Percentiles rank a stretch among this genome's conserved stretches.
Evolutionary conservation across 176 grass and related monocot genomes (phyloP).

Genomic region (Oryza officinalis): DNA sequence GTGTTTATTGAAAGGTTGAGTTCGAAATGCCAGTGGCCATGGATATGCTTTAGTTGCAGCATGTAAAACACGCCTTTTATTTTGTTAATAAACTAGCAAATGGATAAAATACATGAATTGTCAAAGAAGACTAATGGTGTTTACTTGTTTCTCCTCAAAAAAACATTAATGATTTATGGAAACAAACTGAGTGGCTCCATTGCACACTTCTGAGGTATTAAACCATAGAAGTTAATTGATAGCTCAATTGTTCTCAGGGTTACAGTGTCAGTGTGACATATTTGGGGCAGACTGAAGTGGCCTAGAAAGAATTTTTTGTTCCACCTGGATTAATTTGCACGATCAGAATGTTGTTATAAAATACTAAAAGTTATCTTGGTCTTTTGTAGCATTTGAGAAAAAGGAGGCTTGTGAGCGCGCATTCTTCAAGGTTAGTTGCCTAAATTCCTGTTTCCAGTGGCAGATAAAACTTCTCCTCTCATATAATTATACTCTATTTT

Average conservation of each 20-base stretch:
- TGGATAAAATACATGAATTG: not conserved
- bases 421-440: constrained; percentile 77
- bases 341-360: not conserved
- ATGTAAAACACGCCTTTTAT: not conserved
- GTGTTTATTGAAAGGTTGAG: not conserved
- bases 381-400: constrained; percentile 72
- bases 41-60: constrained; percentile 2
- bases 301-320: not conserved
- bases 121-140: not conserved
- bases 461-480: not conserved
- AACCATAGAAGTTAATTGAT: not conserved
- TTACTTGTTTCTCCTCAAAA: not conserved
- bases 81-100: constrained; percentile 14
- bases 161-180: not conserved
- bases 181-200: not conserved
- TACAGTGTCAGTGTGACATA: not conserved
- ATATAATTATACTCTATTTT: not conserved
- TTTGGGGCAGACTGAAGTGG: not conserved
- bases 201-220: not conserved
- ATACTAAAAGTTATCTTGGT: constrained; percentile 31
- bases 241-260: not conserved
- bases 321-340: not conserved
- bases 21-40: constrained; percentile 1
- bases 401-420: constrained; percentile 86
- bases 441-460: constrained; percentile 3